Conservation (phyloP, 1,284 basidiomycete species). For the Malassezia yamatoensis region DNA sequence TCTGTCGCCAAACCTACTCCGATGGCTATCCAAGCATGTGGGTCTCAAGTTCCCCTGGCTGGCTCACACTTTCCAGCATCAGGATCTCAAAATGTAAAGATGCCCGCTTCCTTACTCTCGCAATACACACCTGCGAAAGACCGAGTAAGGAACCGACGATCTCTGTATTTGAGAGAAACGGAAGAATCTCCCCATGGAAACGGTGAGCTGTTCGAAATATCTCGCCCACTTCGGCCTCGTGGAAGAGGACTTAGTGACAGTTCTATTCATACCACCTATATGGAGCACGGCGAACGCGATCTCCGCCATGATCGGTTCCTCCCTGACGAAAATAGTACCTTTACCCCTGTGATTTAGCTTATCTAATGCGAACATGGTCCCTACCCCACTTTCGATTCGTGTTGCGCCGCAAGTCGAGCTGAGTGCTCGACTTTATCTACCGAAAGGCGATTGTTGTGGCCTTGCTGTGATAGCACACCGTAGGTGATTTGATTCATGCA, state of each 20-base stretch:
- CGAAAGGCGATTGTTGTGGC: background rate
- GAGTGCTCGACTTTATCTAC: background rate
- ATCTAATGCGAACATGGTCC: background rate
- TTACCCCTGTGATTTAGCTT: background rate
- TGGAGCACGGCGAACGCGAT: constrained; percentile 26
- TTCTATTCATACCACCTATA: constrained; percentile 36
- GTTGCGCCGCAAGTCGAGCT: background rate
- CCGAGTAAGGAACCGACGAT: background rate
- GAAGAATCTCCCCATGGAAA: background rate
- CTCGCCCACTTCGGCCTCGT: constrained; percentile 23
- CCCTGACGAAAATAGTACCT: constrained; percentile 2
- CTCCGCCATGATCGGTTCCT: constrained; percentile 14
- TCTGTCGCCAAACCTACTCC: background rate
- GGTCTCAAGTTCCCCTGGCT: background rate
- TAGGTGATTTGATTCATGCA: background rate
- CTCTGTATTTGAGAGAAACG: background rate
- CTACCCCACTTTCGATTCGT: background rate
- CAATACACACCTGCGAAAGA: background rate
- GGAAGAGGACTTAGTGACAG: constrained; percentile 41
- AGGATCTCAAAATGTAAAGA: background rate
- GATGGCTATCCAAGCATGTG: background rate
- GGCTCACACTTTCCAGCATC: constrained; percentile 1
- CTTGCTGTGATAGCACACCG: constrained; percentile 14
- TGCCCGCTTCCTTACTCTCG: background rate
- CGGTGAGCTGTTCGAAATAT: background rate